Conservation (phyloP, 1,284 basidiomycete genomes). For the Ustilago sp. region DNA sequence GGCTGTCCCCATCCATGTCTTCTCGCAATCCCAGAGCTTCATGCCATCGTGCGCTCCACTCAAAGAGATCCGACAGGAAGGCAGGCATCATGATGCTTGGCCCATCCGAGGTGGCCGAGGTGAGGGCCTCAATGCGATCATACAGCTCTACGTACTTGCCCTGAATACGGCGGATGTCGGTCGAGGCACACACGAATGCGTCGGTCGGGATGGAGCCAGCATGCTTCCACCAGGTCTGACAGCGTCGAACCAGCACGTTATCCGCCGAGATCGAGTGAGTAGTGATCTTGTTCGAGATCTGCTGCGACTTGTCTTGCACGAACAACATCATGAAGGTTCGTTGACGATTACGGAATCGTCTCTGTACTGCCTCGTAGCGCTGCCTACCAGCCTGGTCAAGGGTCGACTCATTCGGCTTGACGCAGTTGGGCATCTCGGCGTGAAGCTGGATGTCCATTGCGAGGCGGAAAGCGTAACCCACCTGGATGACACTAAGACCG, state of each 20-base stretch:
- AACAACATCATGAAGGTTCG: slow-evolving; percentile 55
- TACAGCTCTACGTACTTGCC: slow-evolving; percentile 50
- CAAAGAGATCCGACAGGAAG: slow-evolving; percentile 43
- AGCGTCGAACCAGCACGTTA: slow-evolving; percentile 45
- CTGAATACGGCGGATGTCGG: slow-evolving; percentile 49
- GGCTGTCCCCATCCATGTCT: slow-evolving; percentile 32
- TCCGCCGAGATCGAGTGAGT: slow-evolving; percentile 44
- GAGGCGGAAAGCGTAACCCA: slow-evolving; percentile 50
- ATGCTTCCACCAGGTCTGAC: slow-evolving; percentile 49
- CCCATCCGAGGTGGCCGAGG: slow-evolving; percentile 39
- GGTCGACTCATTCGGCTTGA: slow-evolving; percentile 44
- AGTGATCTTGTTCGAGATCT: slow-evolving; percentile 51
- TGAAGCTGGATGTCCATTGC: slow-evolving; percentile 56
- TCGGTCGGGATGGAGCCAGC: slow-evolving; percentile 40
- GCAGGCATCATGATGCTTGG: slow-evolving; percentile 54
- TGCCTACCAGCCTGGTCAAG: slow-evolving; percentile 39
- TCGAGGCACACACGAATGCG: slow-evolving; percentile 45
- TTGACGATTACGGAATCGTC: slow-evolving; percentile 54
- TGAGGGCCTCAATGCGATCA: slow-evolving; percentile 47
- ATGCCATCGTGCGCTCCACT: slow-evolving; percentile 50
- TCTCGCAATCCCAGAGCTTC: slow-evolving; percentile 39
- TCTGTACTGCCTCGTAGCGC: slow-evolving; percentile 42
- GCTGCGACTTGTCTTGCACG: slow-evolving; percentile 55
- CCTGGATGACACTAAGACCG: slow-evolving; percentile 48
- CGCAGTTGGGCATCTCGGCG: slow-evolving; percentile 51